Evolutionary conservation across 257 asterid genomes (phyloP).

Genomic region (Parsonsia alboflavescens): DNA sequence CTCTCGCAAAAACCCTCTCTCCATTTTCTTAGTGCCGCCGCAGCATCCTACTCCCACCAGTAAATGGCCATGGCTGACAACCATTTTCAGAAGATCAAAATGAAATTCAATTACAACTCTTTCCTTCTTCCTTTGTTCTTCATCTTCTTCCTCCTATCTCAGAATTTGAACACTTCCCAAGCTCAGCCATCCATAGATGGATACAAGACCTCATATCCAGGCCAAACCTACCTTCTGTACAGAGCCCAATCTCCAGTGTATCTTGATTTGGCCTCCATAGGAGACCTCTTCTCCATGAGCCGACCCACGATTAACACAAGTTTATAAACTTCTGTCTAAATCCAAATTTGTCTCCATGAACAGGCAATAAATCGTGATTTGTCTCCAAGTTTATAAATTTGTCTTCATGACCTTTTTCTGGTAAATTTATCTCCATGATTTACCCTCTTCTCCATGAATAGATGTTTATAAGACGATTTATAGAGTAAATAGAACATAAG

Average conservation of each 20-base stretch:
- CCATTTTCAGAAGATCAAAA: conserved; percentile 15
- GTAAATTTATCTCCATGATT: too few species aligned
- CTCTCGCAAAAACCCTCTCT: too few species aligned
- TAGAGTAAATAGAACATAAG: too few species aligned
- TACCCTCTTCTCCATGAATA: too few species aligned
- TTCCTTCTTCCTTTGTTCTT: conserved; percentile 25
- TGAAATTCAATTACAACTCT: conserved; percentile 13
- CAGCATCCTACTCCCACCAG: too few species aligned
- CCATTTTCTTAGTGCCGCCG: too few species aligned
- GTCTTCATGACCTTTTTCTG: too few species aligned
- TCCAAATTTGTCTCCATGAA: too few species aligned
- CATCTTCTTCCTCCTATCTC: conserved; percentile 13
- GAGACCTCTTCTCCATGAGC: conserved; percentile 77
- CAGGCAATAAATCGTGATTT: too few species aligned
- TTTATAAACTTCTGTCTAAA: too few species aligned
- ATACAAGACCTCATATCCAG: conserved; percentile 40
- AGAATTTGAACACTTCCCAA: conserved; percentile 14
- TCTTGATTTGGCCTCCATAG: conserved; percentile 68
- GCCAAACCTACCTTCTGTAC: conserved; percentile 68
- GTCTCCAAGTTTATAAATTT: too few species aligned
- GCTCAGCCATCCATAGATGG: conserved; percentile 60
- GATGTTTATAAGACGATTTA: too few species aligned
- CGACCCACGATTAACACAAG: conserved; percentile 64
- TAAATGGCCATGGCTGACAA: not conserved
- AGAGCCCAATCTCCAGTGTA: conserved; percentile 53